These are phyloP conservation scores for Phaseolus lunatus DNA, from an alignment of 306 rosid species.

Conservation along the genomic window DNA sequence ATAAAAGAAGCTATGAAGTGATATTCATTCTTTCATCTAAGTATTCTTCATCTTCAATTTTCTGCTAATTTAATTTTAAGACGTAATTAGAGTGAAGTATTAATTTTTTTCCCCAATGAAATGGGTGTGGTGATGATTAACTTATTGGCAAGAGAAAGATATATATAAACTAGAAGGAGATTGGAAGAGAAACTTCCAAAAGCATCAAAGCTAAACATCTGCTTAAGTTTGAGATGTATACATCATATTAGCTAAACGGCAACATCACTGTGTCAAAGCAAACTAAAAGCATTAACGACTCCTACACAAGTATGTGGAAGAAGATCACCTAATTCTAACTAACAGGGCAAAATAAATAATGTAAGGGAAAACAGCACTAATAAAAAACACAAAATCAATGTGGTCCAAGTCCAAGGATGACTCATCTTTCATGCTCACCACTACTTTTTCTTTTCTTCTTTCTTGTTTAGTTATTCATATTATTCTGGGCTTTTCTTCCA, in stretches of 20 bases:
- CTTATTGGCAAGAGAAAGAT: constrained; percentile 11
- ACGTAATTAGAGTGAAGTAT: not conserved
- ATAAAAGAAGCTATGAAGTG: too few species aligned
- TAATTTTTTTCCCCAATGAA: not conserved
- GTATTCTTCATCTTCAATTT: not conserved
- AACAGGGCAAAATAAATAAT: constrained; percentile 15
- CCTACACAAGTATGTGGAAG: constrained; percentile 10
- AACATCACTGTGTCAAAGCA: constrained; percentile 44
- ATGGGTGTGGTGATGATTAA: not conserved
- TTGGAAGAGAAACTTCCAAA: constrained; percentile 34
- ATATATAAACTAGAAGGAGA: not conserved
- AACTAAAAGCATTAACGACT: constrained; percentile 41
- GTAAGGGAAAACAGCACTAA: not conserved
- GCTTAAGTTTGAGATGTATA: constrained; percentile 16
- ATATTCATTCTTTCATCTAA: too few species aligned
- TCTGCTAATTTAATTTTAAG: not conserved
- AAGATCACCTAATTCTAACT: constrained; percentile 42
- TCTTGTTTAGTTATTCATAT: not conserved
- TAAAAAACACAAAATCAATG: not conserved
- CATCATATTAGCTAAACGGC: constrained; percentile 47
- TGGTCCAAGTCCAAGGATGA: constrained; percentile 10
- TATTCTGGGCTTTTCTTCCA: too few species aligned
- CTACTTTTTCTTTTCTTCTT: not conserved
- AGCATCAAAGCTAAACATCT: constrained; percentile 34
- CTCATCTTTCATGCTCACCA: not conserved